Evolutionary conservation across 768 basidiomycete genomes (phyloP), one percentile per base, ranked within the genome.

Genomic region (Phlegmacium glaucopus): DNA sequence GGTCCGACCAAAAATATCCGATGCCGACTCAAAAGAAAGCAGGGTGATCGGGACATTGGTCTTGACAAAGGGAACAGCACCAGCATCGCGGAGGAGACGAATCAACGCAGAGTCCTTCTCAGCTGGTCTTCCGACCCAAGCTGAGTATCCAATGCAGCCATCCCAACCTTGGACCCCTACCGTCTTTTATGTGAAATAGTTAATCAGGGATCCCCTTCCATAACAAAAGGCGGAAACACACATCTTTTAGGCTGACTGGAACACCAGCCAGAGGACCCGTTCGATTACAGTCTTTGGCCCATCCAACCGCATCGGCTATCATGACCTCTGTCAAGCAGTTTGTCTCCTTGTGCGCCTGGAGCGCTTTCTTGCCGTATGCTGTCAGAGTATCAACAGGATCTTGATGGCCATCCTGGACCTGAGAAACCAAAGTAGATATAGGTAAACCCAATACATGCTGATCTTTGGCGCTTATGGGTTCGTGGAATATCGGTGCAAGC

Each of bases 61-160:
- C 62, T 87, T 87, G 50, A 79, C 79, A 50, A 75, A 83, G 11
- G 82, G 78, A 28, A 87, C 67, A 0, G 84, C 84, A 28, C 85
- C 85, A 1, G 83, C 82, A 48, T 76, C 74, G 18, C 69, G 76
- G 5, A 83, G 65, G 27, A 85, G 72, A 39, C 69, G 67, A 16
- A 82, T 72, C 6, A 82, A 52, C 3, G 76, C 69, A 4, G 78
- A 74, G 44, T 84, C 77, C 30, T 69, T 65, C 22, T 67, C 36
- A 32, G 69, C 56, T 9, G 81, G 78, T 40, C 69, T 69, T 11
- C 71, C 68, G 9, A 71, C 70, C 66, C 69, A 68, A 0, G 75
- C 65, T 0, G 83, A 77, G 53, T 82, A 84, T 3, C 84, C 85
- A 35, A 83, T 71, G 26, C 73, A 79, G 22, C 77, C 67, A 46